Base-by-base conservation (phyloP, 2,329 filamentous ascomycete genomes). In the Alternaria tenuissima region DNA sequence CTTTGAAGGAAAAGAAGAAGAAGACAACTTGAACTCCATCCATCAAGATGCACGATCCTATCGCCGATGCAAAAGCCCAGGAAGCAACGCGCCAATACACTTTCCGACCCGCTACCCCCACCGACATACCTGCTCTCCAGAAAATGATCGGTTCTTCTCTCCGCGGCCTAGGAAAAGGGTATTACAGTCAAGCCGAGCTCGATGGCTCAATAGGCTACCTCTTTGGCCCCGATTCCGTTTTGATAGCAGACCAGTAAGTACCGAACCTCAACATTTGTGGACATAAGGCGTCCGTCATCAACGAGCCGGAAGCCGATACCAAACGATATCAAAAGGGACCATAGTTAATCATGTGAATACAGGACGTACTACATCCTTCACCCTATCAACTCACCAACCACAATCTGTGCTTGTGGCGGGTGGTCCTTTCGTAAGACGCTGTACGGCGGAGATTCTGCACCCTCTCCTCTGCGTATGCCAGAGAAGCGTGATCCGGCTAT, bases 351-450 rank as follows among this genome's bases (percentile, higher is more conserved):
- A 49, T n/a, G 1, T 34, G 39, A 38, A 41, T 32, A 44, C 47
- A 71, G 64, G 51, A 77, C 75, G 12, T 77, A 78, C 55, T 78
- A 70, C 63, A 75, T 78, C 52, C 68, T 78, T 8, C 67, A 75
- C 49, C 75, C 74, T 3, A 28, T 49, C 16, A 16, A 48, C 12
- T 49, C 55, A 0, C 73, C 74, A 3, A 6, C 16, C 9, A 66
- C 54, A 7, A 76, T 78, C 44, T 69, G 64, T 44, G 76, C 76
- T n/a, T 77, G 74, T 39, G 76, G 76, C 22, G 75, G 76, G 9
- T 78, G 76, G 76, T 76, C 74, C 1, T 78, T 77, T 38, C 68
- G 76, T 8, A 66, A 67, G 26, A 78, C 76, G 3, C 65, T 78
- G 0, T 78, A 76, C 54, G 76, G 76, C 52, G 74, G 71, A 2